These are phyloP conservation scores for Dipodascus albidus DNA, from an alignment of 805 yeast species.

Conservation along the genomic window DNA sequence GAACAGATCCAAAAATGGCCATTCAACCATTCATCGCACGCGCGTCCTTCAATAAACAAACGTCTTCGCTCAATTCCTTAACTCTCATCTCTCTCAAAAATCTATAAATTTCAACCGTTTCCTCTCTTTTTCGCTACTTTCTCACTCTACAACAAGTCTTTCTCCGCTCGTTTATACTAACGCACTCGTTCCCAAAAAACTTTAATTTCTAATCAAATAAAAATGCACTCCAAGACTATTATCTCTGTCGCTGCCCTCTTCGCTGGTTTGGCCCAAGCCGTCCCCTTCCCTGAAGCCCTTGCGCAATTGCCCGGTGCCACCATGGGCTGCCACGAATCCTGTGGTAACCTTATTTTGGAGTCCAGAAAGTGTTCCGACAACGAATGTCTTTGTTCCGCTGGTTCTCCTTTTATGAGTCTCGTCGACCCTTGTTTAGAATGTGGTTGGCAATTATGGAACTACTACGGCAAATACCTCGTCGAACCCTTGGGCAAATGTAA, in stretches of 20 bases:
- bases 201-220: background rate
- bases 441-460: background rate
- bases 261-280: background rate
- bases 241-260: background rate
- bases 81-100: background rate
- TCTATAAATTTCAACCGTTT: background rate
- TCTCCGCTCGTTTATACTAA: background rate
- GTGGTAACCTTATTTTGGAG: constrained; percentile 1
- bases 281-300: constrained; percentile 2
- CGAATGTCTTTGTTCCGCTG: background rate
- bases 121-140: background rate
- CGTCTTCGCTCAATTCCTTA: too few species aligned
- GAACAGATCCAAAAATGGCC: too few species aligned
- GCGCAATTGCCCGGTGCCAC: constrained; percentile 2
- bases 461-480: constrained; percentile 1
- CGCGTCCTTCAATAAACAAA: too few species aligned
- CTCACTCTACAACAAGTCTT: background rate
- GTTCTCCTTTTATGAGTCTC: background rate
- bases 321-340: background rate
- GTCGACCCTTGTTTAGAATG: constrained; percentile 1
- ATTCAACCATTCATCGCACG: background rate
- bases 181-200: background rate
- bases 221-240: constrained; percentile 1
- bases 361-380: background rate
- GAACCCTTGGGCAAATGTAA: background rate